Evolutionary conservation across 2,329 filamentous ascomycete genomes (phyloP).

Genomic region (Colletotrichum sp.): DNA sequence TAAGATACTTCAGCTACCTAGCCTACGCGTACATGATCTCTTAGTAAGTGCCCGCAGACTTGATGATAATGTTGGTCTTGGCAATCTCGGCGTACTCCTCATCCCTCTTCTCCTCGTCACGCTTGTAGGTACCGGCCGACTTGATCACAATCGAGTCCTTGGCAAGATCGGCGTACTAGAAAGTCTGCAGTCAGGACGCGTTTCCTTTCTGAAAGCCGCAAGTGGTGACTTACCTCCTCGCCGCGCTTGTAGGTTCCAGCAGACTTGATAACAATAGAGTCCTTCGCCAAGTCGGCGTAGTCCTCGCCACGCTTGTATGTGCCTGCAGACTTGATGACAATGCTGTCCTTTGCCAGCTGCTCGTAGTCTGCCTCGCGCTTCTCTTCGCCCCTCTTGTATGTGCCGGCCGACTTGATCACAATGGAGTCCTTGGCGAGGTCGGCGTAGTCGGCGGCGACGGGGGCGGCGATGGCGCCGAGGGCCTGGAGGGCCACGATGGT

Average conservation of each 20-base stretch:
- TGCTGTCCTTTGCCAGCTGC: background rate
- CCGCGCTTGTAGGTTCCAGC: background rate
- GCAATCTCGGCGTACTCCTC: background rate
- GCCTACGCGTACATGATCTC: background rate
- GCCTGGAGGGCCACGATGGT: conserved; percentile 3
- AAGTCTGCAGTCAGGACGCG: accelerated
- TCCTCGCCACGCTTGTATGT: background rate
- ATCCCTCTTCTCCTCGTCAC: background rate
- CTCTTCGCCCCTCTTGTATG: background rate
- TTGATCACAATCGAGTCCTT: background rate
- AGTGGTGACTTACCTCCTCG: background rate
- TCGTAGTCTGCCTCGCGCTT: background rate
- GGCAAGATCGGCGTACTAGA: background rate
- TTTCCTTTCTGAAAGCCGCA: too few relatives aligned
- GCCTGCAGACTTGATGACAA: background rate
- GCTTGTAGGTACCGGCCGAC: background rate
- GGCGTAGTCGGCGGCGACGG: background rate
- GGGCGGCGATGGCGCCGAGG: conserved; percentile 1
- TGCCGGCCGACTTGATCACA: background rate
- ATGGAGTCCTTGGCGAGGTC: background rate
- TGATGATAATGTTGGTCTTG: background rate
- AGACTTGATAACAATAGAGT: background rate
- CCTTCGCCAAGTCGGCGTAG: background rate
- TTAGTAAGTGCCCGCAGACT: background rate
- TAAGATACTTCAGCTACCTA: background rate